Evolutionary conservation across 2,329 filamentous ascomycete species (phyloP), one percentile per base, ranked within the genome.

Genomic region (Fusarium sp.): DNA sequence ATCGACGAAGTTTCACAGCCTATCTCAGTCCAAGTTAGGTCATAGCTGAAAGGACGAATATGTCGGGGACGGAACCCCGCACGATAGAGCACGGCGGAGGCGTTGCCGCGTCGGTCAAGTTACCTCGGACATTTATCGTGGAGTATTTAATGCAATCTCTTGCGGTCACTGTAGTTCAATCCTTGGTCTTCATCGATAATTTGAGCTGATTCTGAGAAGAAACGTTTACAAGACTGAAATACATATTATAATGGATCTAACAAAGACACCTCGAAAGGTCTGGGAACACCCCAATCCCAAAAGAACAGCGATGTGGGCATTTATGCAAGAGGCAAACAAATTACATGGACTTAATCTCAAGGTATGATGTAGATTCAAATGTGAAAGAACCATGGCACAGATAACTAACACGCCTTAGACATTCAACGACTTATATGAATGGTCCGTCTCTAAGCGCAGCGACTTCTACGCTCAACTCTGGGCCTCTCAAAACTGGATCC

Each of bases 401-500:
- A 28, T n/a, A 9, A 30, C 43, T 59, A 11, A 67, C 11, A 15
- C 2, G 21, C 56, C 28, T 19, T 73, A 93, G 88, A 90, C 87
- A 6, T 96, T 92, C 80, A 82, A 88, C 59, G 91, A 94, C 21
- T 84, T 97, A 11, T 91, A 95, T 79, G 81, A 86, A 64, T 96
- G 89, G 86, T 94, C 93, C 30, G 85, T 92, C 68, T 81, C 86
- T 21, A 84, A 89, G 38, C 89, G 91, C 40, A 81, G 84, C 15
- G 86, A 89, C 50, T 95, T 95, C 83, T 95, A 89, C 86, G 84
- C 85, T 11, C 87, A 90, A 68, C 81, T 91, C 54, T 93, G 93
- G 83, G 83, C 89, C 30, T 86, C 85, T 59, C 83, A 88, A 68
- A 85, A 87, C 53, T 83, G 92, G 63, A 90, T 95, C 71, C 86